Conservation (phyloP, 2,329 filamentous ascomycete species). For the Graphilbum fragrans region DNA sequence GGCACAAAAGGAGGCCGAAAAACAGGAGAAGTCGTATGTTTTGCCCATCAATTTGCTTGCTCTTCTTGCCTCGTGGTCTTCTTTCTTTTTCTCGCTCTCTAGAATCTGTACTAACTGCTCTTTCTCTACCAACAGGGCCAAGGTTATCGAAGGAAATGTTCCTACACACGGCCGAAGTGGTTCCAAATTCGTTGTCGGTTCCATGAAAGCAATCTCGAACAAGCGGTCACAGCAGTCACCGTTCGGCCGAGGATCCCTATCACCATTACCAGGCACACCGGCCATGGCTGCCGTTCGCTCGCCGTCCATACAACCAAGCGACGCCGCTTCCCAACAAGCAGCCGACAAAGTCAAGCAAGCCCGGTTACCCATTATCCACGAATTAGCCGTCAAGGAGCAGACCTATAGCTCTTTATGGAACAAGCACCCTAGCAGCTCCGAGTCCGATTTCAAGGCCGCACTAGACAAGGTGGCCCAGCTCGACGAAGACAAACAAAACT, state of each 20-base stretch:
- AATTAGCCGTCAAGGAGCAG: conserved; percentile 43
- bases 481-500: conserved; percentile 35
- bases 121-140: conserved; percentile 18
- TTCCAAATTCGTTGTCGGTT: conserved; percentile 11
- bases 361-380: conserved; percentile 41
- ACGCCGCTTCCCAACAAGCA: conserved; percentile 37
- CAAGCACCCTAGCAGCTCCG: conserved; percentile 35
- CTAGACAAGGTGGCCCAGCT: conserved; percentile 48
- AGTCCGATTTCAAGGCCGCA: conserved; percentile 39
- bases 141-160: conserved; percentile 20
- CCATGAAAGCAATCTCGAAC: conserved; percentile 10
- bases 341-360: conserved; percentile 35
- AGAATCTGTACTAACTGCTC: conserved; percentile 7
- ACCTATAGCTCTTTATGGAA: conserved; percentile 34
- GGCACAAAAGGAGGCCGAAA: conserved; percentile 29
- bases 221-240: conserved; percentile 9
- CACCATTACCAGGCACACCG: conserved; percentile 39
- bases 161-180: conserved; percentile 9
- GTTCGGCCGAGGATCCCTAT: conserved; percentile 9
- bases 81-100: conserved; percentile 8
- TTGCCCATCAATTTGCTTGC: neutral
- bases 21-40: conserved; percentile 31
- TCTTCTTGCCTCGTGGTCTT: neutral
- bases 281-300: conserved; percentile 41
- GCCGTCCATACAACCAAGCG: conserved; percentile 35